A percentile compares a stretch with the other conserved stretches of the same genome.
Conservation (phyloP, 2,329 filamentous ascomycete species). For the Penicillium sp. region DNA sequence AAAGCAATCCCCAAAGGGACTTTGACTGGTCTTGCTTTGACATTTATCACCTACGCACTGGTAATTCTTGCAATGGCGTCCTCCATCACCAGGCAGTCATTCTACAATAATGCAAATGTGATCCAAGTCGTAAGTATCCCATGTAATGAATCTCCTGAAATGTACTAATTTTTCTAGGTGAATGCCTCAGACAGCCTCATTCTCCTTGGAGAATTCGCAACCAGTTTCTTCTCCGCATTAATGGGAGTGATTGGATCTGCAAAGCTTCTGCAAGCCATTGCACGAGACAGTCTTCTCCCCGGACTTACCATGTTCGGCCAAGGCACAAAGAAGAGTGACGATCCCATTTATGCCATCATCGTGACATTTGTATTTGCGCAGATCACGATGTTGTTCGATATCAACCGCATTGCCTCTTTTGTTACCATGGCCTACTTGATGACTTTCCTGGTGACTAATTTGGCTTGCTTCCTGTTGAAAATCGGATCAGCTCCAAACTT, state of each 20-base stretch:
- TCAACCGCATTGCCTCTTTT: constrained; percentile 87
- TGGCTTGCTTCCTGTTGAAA: constrained; percentile 84
- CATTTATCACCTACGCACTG: constrained; percentile 74
- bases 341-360: constrained; percentile 76
- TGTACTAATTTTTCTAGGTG: constrained; percentile 49
- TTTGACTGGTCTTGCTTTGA: constrained; percentile 74
- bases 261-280: constrained; percentile 82
- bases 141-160: constrained; percentile 8
- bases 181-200: constrained; percentile 76
- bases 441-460: constrained; percentile 87
- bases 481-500: constrained; percentile 89
- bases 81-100: constrained; percentile 73
- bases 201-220: constrained; percentile 79
- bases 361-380: constrained; percentile 77
- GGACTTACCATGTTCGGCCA: constrained; percentile 74
- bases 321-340: constrained; percentile 72
- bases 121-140: constrained; percentile 65
- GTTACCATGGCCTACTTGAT: constrained; percentile 92
- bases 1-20: constrained; percentile 86
- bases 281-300: constrained; percentile 76
- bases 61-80: constrained; percentile 80
- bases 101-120: constrained; percentile 76
- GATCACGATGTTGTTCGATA: constrained; percentile 76
- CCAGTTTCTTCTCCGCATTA: constrained; percentile 80
- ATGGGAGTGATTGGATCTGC: constrained; percentile 88